A percentile compares a stretch with the other conserved stretches of the same genome.
These are phyloP conservation scores for Eucalyptus cloeziana DNA, from an alignment of 345 rosid genomes.

Conservation along the genomic window DNA sequence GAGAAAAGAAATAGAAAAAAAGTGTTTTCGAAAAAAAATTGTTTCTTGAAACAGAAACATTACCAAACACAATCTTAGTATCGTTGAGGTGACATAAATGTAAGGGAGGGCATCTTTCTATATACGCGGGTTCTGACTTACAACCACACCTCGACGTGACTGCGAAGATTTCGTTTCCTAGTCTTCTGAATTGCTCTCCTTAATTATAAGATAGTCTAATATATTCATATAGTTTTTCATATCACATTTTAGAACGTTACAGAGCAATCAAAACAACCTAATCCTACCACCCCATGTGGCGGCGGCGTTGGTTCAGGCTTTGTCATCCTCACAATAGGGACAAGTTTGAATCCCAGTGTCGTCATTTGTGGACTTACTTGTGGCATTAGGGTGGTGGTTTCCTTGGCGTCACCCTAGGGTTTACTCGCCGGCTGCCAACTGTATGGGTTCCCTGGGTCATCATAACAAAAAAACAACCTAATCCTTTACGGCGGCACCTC, in stretches of 20 bases:
- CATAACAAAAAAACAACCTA: neutral
- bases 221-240: neutral
- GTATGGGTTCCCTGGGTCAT: too few relatives aligned
- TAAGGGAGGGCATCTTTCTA: neutral
- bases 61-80: rapidly evolving
- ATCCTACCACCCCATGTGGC: too few relatives aligned
- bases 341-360: too few relatives aligned
- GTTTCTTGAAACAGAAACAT: rapidly evolving
- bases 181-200: neutral
- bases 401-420: too few relatives aligned
- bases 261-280: neutral
- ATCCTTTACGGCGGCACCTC: neutral
- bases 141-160: neutral
- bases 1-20: rapidly evolving
- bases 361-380: too few relatives aligned
- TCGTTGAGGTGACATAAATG: neutral
- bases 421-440: too few relatives aligned
- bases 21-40: rapidly evolving
- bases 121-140: neutral
- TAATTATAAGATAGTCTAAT: neutral
- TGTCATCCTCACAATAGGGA: too few relatives aligned
- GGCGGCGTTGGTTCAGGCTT: too few relatives aligned
- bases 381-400: too few relatives aligned
- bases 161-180: neutral
- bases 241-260: neutral